Evolutionary conservation across 73 alveolate species (phyloP), one percentile per base, ranked within the genome.

Genomic region (Paramecium primaurelia): DNA sequence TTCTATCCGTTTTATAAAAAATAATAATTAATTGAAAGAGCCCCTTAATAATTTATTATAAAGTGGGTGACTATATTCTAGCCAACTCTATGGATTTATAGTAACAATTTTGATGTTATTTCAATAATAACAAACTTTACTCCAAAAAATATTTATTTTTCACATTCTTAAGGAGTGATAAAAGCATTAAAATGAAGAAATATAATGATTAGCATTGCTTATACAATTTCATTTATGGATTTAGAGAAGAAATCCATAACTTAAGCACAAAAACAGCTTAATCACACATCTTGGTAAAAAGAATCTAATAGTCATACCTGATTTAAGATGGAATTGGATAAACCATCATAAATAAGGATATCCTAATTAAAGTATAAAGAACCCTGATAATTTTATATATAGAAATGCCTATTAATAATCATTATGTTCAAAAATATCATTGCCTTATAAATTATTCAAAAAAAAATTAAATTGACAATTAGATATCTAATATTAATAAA

Each of bases 1-100:
- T 64, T 64, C 18, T 64, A 64, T 64, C 84, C 84, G 84, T 64
- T 64, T 64, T 64, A 64, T 25, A 64, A 54, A 64, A 64, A 64
- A 64, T 59, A 64, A 64, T 64, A 11, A 64, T 64, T 64, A 64
- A 64, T 64, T 64, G 1, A 9, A 64, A 64, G 30, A 28, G 42
- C 84, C 42, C 42, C 26, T n/a, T 32, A 32, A 64, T 8, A 64
- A 12, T 34, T 64, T 14, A 64, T n/a, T 64, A 6, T 64, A 32
- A 64, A 34, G 51, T 16, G 32, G 3, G 20, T 64, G 51, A 34
- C 16, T 64, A 64, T 16, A 28, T 32, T 34, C 2, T 4, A 40
- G 30, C 47, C 47, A 16, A 64, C 51, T 14, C 42, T 64, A 64
- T 8, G 84, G 8, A 64, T 25, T 64, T 8, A 64, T 32, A 64